Conservation (phyloP, 1,284 basidiomycete species). For the Xerocomus nothofagi region DNA sequence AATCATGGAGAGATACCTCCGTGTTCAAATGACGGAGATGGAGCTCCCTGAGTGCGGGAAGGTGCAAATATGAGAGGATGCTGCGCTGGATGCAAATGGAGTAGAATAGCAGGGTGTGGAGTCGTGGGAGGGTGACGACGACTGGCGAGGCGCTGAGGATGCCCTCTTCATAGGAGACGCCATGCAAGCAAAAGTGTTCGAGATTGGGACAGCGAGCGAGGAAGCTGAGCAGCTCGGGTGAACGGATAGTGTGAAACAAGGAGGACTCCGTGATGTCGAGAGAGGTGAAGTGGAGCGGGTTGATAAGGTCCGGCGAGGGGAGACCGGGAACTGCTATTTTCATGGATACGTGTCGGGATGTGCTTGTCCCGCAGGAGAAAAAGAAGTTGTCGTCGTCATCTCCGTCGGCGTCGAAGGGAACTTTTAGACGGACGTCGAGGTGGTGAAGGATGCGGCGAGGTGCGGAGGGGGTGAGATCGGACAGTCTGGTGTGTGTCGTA, state of each 20-base stretch:
- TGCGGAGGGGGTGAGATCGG: conserved; percentile 20
- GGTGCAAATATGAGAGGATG: conserved; percentile 58
- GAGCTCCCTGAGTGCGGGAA: conserved; percentile 57
- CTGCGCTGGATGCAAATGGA: conserved; percentile 61
- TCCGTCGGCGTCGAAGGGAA: conserved; percentile 29
- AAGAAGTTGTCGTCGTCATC: conserved; percentile 35
- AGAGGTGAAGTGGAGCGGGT: conserved; percentile 53
- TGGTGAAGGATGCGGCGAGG: conserved; percentile 30
- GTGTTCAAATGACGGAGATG: conserved; percentile 66
- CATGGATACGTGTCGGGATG: conserved; percentile 40
- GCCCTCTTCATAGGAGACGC: conserved; percentile 50
- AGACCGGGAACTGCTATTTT: conserved; percentile 46
- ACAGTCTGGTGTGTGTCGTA: conserved; percentile 18
- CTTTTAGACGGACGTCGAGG: conserved; percentile 25
- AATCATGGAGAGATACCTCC: conserved; percentile 46
- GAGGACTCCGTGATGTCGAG: conserved; percentile 55
- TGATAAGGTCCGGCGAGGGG: conserved; percentile 43
- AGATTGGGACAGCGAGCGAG: conserved; percentile 58
- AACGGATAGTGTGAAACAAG: conserved; percentile 25
- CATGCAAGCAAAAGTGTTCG: conserved; percentile 54
- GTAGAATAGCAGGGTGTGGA: conserved; percentile 55
- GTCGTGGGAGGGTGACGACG: conserved; percentile 50
- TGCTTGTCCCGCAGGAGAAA: conserved; percentile 31
- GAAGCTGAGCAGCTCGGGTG: conserved; percentile 55
- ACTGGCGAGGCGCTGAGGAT: conserved; percentile 33